phyloP scores from a whole-genome alignment of 148 eudicot genomes.

The Rhododendron williamsianum region DNA sequence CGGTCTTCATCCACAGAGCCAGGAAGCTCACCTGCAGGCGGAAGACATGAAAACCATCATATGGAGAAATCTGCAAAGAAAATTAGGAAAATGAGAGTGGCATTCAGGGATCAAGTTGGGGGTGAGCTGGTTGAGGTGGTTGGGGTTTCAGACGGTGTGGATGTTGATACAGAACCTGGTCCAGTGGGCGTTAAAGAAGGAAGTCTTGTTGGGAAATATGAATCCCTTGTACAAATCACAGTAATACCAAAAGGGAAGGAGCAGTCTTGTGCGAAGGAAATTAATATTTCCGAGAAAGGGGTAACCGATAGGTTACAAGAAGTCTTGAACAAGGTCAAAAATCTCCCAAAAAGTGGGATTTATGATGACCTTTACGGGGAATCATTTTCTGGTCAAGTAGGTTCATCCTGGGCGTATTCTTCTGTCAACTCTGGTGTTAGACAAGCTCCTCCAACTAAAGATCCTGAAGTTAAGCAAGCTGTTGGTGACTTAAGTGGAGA shows the following conservation, averaged over 20 bases:
- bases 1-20: slow-evolving; percentile 21
- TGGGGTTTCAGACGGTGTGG: slow-evolving; percentile 92
- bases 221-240: slow-evolving; percentile 78
- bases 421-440: slow-evolving; percentile 30
- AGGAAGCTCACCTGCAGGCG: slow-evolving; percentile 17
- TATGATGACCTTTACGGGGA: slow-evolving; percentile 88
- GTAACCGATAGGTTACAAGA: slow-evolving; percentile 77
- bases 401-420: slow-evolving; percentile 80
- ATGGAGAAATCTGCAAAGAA: slow-evolving; percentile 58
- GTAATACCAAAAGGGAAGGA: slow-evolving; percentile 79
- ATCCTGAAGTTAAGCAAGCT: slow-evolving; percentile 21
- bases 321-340: slow-evolving; percentile 78
- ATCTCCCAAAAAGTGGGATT: slow-evolving; percentile 54
- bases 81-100: slow-evolving; percentile 59
- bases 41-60: slow-evolving; percentile 27
- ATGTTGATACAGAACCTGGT: slow-evolving; percentile 94
- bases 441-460: slow-evolving; percentile 32
- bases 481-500: slow-evolving; percentile 17
- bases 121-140: slow-evolving; percentile 89
- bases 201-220: slow-evolving; percentile 95
- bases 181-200: slow-evolving; percentile 95
- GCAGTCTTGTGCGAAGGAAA: slow-evolving; percentile 49
- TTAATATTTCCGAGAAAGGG: slow-evolving; percentile 43
- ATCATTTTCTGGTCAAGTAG: slow-evolving; percentile 60
- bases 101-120: slow-evolving; percentile 84